Evolutionary conservation across 75 land plant species (phyloP).

Genomic region (Selaginella moellendorffii): DNA sequence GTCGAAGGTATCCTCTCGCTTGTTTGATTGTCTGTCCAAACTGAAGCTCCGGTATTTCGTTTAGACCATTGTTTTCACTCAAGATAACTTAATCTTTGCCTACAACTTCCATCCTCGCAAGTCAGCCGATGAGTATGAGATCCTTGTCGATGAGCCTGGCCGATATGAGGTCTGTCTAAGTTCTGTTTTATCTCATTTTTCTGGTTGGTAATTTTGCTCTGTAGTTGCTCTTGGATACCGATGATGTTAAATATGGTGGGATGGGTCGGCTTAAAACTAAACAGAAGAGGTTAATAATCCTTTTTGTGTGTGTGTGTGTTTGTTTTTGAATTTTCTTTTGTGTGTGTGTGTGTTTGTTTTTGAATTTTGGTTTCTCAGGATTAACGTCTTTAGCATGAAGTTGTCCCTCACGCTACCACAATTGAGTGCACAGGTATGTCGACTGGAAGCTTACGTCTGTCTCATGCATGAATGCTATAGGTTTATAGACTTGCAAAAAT

Average conservation of each 20-base stretch:
- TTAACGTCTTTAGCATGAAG: not conserved
- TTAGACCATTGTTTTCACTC: slow-evolving; percentile 59
- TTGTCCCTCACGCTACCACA: not conserved
- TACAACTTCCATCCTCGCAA: slow-evolving; percentile 64
- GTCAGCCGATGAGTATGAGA: slow-evolving; percentile 43
- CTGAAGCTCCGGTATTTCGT: not conserved
- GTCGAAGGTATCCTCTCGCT: not conserved
- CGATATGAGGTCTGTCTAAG: slow-evolving; percentile 48
- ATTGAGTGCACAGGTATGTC: not conserved
- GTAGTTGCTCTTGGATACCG: slow-evolving; percentile 54
- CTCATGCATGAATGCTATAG: too few relatives aligned
- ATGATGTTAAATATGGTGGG: slow-evolving; percentile 52
- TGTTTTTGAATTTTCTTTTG: not conserved
- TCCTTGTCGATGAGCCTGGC: slow-evolving; percentile 87
- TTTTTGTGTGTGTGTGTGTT: not conserved
- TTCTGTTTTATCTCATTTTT: not conserved
- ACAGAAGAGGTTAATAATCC: not conserved
- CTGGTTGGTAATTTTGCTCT: not conserved
- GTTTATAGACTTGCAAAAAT: too few relatives aligned
- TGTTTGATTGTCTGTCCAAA: not conserved
- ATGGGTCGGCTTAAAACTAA: slow-evolving; percentile 23
- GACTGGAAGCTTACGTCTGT: too few relatives aligned
- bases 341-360: not conserved
- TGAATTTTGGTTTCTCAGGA: not conserved
- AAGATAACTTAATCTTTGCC: slow-evolving; percentile 67